A percentile compares a stretch with the other conserved stretches of the same genome.
Conservation (phyloP, 805 yeast species). For the Teunomyces atbi region DNA sequence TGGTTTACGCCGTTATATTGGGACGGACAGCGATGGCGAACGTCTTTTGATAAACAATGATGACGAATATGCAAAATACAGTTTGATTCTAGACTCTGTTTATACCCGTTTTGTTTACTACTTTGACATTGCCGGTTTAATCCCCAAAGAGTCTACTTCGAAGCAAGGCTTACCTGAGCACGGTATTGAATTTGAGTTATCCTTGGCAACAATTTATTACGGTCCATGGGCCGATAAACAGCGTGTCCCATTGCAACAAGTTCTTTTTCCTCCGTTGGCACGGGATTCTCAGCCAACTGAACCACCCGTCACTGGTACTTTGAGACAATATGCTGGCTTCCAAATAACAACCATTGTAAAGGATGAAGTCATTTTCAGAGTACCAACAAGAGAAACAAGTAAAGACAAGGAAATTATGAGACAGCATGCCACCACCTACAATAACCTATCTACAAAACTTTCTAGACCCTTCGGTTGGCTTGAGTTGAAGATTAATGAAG, state of each 20-base stretch:
- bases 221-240: constrained; percentile 98
- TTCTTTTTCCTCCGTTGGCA: constrained; percentile 67
- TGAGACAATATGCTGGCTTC: constrained; percentile 57
- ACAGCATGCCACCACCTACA: constrained; percentile 7
- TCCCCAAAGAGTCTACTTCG: constrained; percentile 1
- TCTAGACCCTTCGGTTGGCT: constrained; percentile 89
- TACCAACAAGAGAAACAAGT: constrained; percentile 83
- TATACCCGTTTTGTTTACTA: constrained; percentile 54
- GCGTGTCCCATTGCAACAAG: constrained; percentile 57
- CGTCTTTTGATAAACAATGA: constrained; percentile 34
- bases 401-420: constrained; percentile 52
- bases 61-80: constrained; percentile 80
- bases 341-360: constrained; percentile 52
- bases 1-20: constrained; percentile 73
- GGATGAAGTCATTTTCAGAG: constrained; percentile 66
- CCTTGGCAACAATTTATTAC: constrained; percentile 67
- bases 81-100: constrained; percentile 65
- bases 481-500: constrained; percentile 60
- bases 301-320: constrained; percentile 44
- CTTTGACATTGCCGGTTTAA: constrained; percentile 68
- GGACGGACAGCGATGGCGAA: constrained; percentile 31
- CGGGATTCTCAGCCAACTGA: constrained; percentile 47
- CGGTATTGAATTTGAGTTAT: constrained; percentile 60
- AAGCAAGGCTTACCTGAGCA: constrained; percentile 44
- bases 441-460: constrained; percentile 12